Base-by-base conservation (phyloP, 306 rosid genomes). In the Begonia fuchsioides region DNA sequence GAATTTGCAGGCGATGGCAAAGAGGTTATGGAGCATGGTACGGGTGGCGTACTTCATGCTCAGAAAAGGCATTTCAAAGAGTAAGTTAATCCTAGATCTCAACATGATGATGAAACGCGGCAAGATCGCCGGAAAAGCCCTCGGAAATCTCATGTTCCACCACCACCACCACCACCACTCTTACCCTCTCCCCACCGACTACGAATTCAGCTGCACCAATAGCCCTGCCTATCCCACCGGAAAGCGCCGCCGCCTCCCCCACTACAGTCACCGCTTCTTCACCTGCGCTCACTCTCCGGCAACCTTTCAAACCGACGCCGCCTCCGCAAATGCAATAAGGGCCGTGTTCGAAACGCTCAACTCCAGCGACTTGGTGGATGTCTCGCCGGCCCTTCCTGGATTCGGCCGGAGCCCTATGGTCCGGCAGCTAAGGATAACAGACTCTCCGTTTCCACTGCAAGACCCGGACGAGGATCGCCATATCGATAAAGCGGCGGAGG, bases 401-500 rank as follows among this genome's bases (percentile, higher is more conserved):
- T 71, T 68, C 1, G 76, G 72, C 0, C 56, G 47, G 8, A 76
- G 68, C 56, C 81, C 81, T 0, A 50, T 44, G 68, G 73, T 60
- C 45, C 65, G 79, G 50, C 81, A 71, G 49, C 43, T 80, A 46
- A 76, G 90, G 47, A 75, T 80, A 5, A 80, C 90, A 0, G 90
- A 80, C 60, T 76, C 90, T 0, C 90, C 90, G 6, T 80, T 73
- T 15, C 90, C 90, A 8, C 11, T 80, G 10, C 18, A 53, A 2
- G 70, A 64, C 5, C 49, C 12, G 0, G 67, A 41, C 0, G 76
- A 57, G 38, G 68, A 75, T 13, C n/a, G 43, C 20, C 68, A 56
- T 9, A 79, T 81, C 6, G 94, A 92, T 52, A 63, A 82, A 60
- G 92, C 72, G 1, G 98, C 98, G 0, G 98, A 79, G 67, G 94